Evolutionary conservation across 2,329 filamentous ascomycete genomes (phyloP), one percentile per base, ranked within the genome.

Genomic region (Stemphylium lycopersici): DNA sequence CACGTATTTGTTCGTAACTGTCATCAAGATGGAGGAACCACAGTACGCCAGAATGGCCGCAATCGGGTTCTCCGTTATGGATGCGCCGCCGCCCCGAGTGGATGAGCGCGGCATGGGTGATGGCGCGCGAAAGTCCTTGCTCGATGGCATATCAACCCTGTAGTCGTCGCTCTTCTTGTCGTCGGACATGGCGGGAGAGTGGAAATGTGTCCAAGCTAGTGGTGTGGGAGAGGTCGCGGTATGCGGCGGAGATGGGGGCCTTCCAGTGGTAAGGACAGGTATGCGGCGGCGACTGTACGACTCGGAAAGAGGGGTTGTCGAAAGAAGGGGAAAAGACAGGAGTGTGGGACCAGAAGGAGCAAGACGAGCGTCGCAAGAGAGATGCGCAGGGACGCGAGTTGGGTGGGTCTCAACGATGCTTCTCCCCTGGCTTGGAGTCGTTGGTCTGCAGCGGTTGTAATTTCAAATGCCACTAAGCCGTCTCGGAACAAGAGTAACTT

Each of bases 1-100:
- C 59, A 97, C 93, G 76, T 96, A 99, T 83, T 99, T 99, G 81
- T 99, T 99, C 76, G 96, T 95, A n/a, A 97, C 90, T 6, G 95
- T 99, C 95, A 99, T 99, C 76, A 93, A 85, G 73, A 99, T 99
- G n/a, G 93, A 97, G 48, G 93, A 91, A 69, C 90, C 82, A 78
- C 95, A 99, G 82, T 99, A 99, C 43, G 90, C 87, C 62, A 96
- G 73, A 67, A 99, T 90, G 18, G 93, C 92, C 42, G 95, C 75
- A 40, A 85, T 80, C 13, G 92, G 90, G 76, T 87, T 95, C 78
- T 92, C 91, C 68, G 88, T 84, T 59, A 91, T 37, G 15, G 68
- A 61, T 6, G 48, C n/a, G 55, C 53, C 59, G 46, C 59, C 58
- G 48, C 53, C 55, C 40, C 60, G 52, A 33, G 24, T 48, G 20